Conservation (phyloP, 2,329 filamentous ascomycete genomes). For the Xylariaceae sp. region DNA sequence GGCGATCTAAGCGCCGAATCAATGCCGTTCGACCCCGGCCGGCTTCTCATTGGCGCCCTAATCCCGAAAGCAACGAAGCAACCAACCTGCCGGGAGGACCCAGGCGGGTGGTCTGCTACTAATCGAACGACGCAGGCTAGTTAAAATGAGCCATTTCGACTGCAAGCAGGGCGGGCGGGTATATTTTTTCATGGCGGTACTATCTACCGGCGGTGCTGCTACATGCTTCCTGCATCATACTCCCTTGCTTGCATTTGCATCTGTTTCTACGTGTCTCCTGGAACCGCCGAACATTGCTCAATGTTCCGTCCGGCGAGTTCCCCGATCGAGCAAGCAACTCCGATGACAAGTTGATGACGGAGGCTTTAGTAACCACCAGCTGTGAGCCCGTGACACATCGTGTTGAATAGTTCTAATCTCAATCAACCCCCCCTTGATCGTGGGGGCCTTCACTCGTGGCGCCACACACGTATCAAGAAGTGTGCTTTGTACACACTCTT, state of each 20-base stretch:
- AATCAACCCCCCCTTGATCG: too few relatives aligned
- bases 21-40: background rate
- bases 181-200: too few relatives aligned
- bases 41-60: constrained; percentile 9
- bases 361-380: constrained; percentile 3
- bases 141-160: too few relatives aligned
- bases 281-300: constrained; percentile 4
- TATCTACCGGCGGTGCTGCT: too few relatives aligned
- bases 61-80: constrained; percentile 5
- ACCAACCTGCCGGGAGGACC: constrained; percentile 17
- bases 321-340: constrained; percentile 16
- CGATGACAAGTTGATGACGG: constrained; percentile 10
- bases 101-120: constrained; percentile 15
- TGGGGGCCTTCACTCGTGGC: too few relatives aligned
- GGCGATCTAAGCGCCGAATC: constrained; percentile 4
- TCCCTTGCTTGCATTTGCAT: too few relatives aligned
- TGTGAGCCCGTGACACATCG: constrained; percentile 8
- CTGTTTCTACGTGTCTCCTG: background rate
- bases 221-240: too few relatives aligned
- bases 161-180: too few relatives aligned
- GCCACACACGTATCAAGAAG: too few relatives aligned
- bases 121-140: too few relatives aligned
- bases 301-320: constrained; percentile 8
- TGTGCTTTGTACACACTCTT: too few relatives aligned
- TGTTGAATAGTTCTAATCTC: too few relatives aligned